Percentiles rank a stretch among this genome's conserved stretches.
Evolutionary conservation across 805 yeast genomes (phyloP).

Genomic region (Pichia membranifaciens): DNA sequence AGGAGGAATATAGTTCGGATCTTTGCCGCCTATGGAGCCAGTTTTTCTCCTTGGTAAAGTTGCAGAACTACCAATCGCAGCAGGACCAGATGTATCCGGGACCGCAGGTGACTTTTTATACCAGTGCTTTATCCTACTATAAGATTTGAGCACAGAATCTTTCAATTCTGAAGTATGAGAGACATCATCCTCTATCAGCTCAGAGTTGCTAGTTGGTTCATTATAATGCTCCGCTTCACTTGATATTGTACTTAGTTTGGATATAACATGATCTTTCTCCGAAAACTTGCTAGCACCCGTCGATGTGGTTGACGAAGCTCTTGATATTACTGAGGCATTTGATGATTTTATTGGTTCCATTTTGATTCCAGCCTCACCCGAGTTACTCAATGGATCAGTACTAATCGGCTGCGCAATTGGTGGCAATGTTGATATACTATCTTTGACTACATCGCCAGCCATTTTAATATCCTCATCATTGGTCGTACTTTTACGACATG

Average conservation of each 20-base stretch:
- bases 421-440: background rate
- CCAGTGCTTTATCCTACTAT: slow-evolving; percentile 65
- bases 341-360: slow-evolving; percentile 5
- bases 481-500: background rate
- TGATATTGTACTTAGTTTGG: background rate
- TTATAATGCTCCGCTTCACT: background rate
- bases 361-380: background rate
- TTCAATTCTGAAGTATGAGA: slow-evolving; percentile 7
- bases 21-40: slow-evolving; percentile 6
- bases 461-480: background rate
- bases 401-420: background rate
- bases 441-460: no score
- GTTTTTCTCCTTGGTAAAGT: background rate
- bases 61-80: background rate
- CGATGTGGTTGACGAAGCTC: slow-evolving; percentile 7
- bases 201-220: background rate
- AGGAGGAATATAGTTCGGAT: slow-evolving; percentile 37
- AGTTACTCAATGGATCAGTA: background rate
- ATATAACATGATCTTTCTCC: background rate
- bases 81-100: background rate
- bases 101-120: slow-evolving; percentile 42
- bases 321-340: slow-evolving; percentile 9
- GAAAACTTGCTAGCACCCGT: slow-evolving; percentile 1
- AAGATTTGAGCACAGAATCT: slow-evolving; percentile 36
- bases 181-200: background rate